Base-by-base conservation (phyloP, 2,329 filamentous ascomycete genomes). In the Lecanosticta acicola region DNA sequence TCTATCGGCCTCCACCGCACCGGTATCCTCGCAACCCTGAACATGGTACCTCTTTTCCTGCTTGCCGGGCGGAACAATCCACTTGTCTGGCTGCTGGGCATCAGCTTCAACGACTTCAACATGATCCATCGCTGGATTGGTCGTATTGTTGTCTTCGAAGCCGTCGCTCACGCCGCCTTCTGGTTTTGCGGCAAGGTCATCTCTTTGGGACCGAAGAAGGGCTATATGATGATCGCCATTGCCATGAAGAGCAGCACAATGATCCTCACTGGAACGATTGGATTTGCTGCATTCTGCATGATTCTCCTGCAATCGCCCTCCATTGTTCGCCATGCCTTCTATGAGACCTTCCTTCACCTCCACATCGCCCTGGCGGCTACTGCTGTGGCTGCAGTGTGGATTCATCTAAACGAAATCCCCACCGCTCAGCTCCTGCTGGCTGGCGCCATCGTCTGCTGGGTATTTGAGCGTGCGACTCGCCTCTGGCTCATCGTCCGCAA, bases 21-120 rank as follows among this genome's bases (percentile, higher is more conserved):
- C 16, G 86, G 85, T 53, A 74, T 83, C 38, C 72, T 91, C 50
- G 69, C 84, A 4, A 78, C 81, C 34, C 78, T 87, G 64, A 91
- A 91, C 71, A 86, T 90, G 85, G 74, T 83, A 49, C 85, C 86
- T 1, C 71, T 90, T 3, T 85, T 89, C 67, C 66, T 89, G 40
- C 73, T 89, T 64, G 83, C 84, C 38, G 81, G 83, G 34, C 77
- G 85, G 57, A 90, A 89, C 70, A 90, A 90, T 68, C 84, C 84
- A 17, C 72, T 91, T 54, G 87, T 90, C 61, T 73, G 73, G 50
- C 71, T 85, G 54, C 74, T 87, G 43, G 80, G 81, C 50, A 81
- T 90, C 53, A 86, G 83, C 3, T 91, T 89, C 65, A 85, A 91
- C 65, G 87, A 84, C 1, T 89, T 86, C 74, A 91, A 90, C 69